Conservation (phyloP, 495 filamentous ascomycete species). For the Xylaria acuta region DNA sequence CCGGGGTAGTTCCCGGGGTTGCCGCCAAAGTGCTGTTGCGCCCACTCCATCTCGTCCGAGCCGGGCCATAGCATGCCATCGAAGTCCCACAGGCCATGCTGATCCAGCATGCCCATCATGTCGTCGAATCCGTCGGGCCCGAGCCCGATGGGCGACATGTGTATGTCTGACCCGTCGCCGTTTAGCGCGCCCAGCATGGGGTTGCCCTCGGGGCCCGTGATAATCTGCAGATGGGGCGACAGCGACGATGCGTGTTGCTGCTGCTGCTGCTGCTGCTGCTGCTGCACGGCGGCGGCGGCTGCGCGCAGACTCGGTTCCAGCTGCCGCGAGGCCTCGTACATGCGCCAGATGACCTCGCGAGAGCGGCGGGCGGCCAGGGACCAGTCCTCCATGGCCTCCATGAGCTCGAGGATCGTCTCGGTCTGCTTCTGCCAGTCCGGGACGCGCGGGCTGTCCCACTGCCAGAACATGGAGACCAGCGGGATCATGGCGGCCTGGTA, state of each 20-base stretch:
- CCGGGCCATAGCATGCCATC: conserved; percentile 60
- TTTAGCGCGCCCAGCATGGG: conserved; percentile 43
- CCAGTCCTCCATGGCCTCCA: conserved; percentile 73
- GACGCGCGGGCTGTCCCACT: conserved; percentile 62
- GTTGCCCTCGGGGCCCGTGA: conserved; percentile 40
- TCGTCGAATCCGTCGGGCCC: conserved; percentile 58
- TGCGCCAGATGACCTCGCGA: conserved; percentile 69
- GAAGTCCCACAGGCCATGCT: conserved; percentile 62
- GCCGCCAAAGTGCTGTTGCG: conserved; percentile 37
- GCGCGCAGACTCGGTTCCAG: conserved; percentile 45
- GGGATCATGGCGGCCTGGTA: conserved; percentile 84
- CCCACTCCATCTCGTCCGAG: conserved; percentile 46
- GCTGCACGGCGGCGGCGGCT: conserved; percentile 29
- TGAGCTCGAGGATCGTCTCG: conserved; percentile 69
- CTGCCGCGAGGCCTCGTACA: conserved; percentile 66
- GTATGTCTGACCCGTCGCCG: conserved; percentile 42
- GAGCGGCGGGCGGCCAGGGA: conserved; percentile 73
- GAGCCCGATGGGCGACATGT: conserved; percentile 58
- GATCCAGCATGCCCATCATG: conserved; percentile 60
- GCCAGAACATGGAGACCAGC: conserved; percentile 72
- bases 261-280: no score
- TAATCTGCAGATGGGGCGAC: conserved; percentile 38
- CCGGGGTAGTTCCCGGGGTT: conserved; percentile 27
- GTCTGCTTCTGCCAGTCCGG: conserved; percentile 68
- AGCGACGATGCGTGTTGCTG: conserved; percentile 34